Evolutionary conservation across 2,329 filamentous ascomycete species (phyloP), one percentile per base, ranked within the genome.

Genomic region (Calonectria hawksworthii): DNA sequence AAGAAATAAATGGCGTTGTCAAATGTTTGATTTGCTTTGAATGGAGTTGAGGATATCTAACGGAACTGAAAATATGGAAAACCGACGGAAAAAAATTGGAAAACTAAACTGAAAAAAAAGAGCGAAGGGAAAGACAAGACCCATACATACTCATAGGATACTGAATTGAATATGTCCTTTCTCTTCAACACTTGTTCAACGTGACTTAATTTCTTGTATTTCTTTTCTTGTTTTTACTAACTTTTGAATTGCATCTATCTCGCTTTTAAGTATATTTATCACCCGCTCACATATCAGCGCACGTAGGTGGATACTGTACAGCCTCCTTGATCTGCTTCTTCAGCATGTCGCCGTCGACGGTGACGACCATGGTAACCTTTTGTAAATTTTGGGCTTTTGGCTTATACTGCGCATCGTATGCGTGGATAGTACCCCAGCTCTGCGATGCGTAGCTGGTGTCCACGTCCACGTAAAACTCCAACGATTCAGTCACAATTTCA

Each of bases 151-250:
- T 75, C 72, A 74, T 80, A 75, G 76, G 16, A 50, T 63, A 72
- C 50, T 41, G n/a, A 81, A 80, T 80, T 73, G 76, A 80, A 78
- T 77, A 74, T 77, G 76, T 71, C 72, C 68, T 44, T 75, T 74
- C 76, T 78, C 77, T 75, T 74, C 76, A 74, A 71, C 8, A 65
- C n/a, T 6, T 54, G 47, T 32, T 41, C 56, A 16, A 28, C 4
- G 36, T 63, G 36, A 63, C n/a, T 56, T n/a, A n/a, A n/a, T n/a
- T n/a, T n/a, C n/a, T n/a, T n/a, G n/a, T n/a, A n/a, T n/a, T n/a
- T n/a, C n/a, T n/a, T n/a, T n/a, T n/a, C n/a, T n/a, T n/a, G n/a
- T n/a, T n/a, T n/a, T n/a, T n/a, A n/a, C n/a, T n/a, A n/a, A n/a
- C n/a, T n/a, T n/a, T n/a, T n/a, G n/a, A n/a, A n/a, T n/a, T n/a